Percentiles rank a stretch among this genome's conserved stretches.
These are phyloP conservation scores for Oryza brachyantha DNA, from an alignment of 176 grass and related monocot species.

Conservation along the genomic window DNA sequence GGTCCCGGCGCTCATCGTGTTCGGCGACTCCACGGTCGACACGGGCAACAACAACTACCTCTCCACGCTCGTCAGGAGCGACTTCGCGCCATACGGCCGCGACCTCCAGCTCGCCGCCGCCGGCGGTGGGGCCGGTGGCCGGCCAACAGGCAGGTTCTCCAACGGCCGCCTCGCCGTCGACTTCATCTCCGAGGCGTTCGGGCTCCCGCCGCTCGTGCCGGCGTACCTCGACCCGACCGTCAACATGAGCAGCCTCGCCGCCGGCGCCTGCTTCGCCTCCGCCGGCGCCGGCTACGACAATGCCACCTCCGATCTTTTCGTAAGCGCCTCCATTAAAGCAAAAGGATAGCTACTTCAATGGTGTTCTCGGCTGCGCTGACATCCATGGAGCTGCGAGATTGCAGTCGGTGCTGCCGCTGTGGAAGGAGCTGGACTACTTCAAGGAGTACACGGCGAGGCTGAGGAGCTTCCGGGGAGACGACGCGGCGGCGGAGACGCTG, in stretches of 20 bases:
- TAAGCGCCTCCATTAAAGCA: conserved; percentile 28
- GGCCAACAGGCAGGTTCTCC: conserved; percentile 61
- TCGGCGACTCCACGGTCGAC: conserved; percentile 92
- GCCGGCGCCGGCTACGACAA: conserved; percentile 77
- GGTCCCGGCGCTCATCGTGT: conserved; percentile 70
- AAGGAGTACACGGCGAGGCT: conserved; percentile 55
- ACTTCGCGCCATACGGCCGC: conserved; percentile 82
- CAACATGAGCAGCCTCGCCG: conserved; percentile 46
- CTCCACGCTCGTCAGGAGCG: conserved; percentile 52
- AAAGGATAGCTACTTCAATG: not conserved
- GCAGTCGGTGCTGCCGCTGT: conserved; percentile 52
- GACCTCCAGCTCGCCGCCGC: conserved; percentile 38
- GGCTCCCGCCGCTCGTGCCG: conserved; percentile 60
- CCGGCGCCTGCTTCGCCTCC: conserved; percentile 78
- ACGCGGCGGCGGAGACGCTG: conserved; percentile 28
- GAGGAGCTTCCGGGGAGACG: conserved; percentile 22
- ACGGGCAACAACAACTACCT: conserved; percentile 88
- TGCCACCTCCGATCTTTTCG: conserved; percentile 63
- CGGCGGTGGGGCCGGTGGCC: not conserved
- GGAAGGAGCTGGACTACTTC: conserved; percentile 58
- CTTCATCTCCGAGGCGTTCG: conserved; percentile 83
- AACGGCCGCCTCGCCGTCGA: conserved; percentile 71
- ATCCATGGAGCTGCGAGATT: not conserved
- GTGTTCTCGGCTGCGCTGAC: not conserved
- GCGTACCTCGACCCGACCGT: conserved; percentile 59